Base-by-base conservation (phyloP, 352 stramenopile species). In the Pythium dissimile region DNA sequence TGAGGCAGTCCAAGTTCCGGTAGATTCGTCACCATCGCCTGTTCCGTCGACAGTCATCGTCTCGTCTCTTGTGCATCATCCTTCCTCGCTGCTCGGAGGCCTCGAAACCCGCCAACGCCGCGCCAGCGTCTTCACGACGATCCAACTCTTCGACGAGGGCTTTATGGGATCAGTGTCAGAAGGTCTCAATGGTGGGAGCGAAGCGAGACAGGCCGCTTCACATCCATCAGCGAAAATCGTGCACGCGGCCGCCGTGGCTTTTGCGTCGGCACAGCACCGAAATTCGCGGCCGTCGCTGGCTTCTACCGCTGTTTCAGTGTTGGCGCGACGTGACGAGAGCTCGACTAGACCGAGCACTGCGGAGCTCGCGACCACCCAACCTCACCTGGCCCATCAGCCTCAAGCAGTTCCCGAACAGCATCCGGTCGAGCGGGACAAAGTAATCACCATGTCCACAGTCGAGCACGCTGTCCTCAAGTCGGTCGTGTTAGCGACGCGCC, bases 91-190 rank as follows among this genome's bases (percentile, higher is more conserved):
- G 9, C 10, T 37, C 0, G 7, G 12, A 31, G 35, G 31, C 11
- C 16, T 27, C 27, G 8, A 28, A 20, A 45, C 46, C 9, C 52
- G 49, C 4, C 48, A 65, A 26, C 56, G 56, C 3, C 48, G 62
- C 12, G 50, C 45, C 10, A 69, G 62, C 26, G 51, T 69, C 6
- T 37, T 69, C 9, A 66, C 49, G 26, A 69, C 55, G 21, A 57
- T 66, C 37, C 34, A 62, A 44, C 61, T 69, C 32, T 7, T 32
- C 0, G 54, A 61, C n/a, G 57, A 54, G 3, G 55, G 54, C 11
- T 52, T 53, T 16, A 18, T 62, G n/a, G 45, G 51, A 1, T 58
- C 59, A 4, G 15, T 51, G 5, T 35, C 59, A 10, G 49, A 56
- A 12, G 41, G 39, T 3, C 1, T 51, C 13, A 41, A 15, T 13